Percentiles rank a stretch among this genome's conserved stretches.
These are phyloP conservation scores for Luzula sylvatica DNA, from an alignment of 176 grass and related monocot genomes.

Conservation along the genomic window DNA sequence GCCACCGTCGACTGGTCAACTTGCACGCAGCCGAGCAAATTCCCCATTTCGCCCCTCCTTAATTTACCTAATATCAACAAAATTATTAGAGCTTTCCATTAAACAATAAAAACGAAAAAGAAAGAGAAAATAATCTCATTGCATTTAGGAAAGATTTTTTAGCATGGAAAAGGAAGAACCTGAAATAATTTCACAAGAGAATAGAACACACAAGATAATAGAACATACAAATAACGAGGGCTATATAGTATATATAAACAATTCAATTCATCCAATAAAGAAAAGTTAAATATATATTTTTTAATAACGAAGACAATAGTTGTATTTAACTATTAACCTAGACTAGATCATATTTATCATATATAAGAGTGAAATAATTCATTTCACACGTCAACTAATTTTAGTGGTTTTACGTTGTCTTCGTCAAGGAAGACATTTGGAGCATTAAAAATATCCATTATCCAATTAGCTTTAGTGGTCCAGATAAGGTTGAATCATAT, in stretches of 20 bases:
- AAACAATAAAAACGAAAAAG: not conserved
- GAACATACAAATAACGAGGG: not conserved
- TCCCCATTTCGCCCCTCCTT: constrained; percentile 18
- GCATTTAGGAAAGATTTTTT: not conserved
- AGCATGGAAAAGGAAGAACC: not conserved
- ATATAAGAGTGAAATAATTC: not conserved
- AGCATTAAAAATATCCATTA: not conserved
- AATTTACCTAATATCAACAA: not conserved
- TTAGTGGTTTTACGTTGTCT: not conserved
- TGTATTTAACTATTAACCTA: too few species aligned
- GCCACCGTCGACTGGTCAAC: constrained; percentile 53
- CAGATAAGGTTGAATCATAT: constrained; percentile 9
- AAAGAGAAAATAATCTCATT: not conserved
- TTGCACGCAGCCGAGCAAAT: constrained; percentile 39
- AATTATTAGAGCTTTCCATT: not conserved
- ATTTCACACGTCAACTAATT: not conserved
- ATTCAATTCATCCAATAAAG: not conserved
- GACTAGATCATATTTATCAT: not conserved
- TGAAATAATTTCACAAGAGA: not conserved
- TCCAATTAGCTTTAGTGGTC: constrained; percentile 3
- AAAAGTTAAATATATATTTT: constrained; percentile 2
- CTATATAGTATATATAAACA: not conserved
- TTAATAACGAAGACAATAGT: not conserved
- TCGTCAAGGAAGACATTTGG: not conserved
- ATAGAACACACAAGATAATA: not conserved